Evolutionary conservation across 176 grass and related monocot species (phyloP).

Genomic region (Leersia perrieri): DNA sequence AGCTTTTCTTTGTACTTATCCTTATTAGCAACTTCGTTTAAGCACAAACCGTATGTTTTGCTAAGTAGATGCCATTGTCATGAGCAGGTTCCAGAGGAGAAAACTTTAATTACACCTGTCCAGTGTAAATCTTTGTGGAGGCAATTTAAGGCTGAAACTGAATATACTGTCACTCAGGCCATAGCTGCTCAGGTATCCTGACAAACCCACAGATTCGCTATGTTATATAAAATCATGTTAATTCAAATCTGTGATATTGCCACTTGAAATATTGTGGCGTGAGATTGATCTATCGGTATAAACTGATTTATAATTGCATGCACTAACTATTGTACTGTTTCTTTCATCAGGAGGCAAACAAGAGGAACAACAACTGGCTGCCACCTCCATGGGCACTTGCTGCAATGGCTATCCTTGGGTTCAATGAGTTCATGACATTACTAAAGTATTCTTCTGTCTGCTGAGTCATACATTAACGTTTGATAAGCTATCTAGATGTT

Average conservation of each 20-base stretch:
- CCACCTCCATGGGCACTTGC: slow-evolving; percentile 98
- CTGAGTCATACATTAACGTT: neutral
- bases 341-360: slow-evolving; percentile 81
- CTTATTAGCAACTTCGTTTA: slow-evolving; percentile 32
- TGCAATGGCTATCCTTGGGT: slow-evolving; percentile 84
- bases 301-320: neutral
- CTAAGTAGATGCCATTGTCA: slow-evolving; percentile 26
- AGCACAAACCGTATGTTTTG: slow-evolving; percentile 33
- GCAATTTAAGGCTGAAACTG: slow-evolving; percentile 90
- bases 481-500: neutral
- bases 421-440: slow-evolving; percentile 98
- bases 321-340: slow-evolving; percentile 12
- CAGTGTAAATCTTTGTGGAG: slow-evolving; percentile 93
- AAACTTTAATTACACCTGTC: slow-evolving; percentile 84
- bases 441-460: slow-evolving; percentile 57
- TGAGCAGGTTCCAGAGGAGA: slow-evolving; percentile 60
- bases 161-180: slow-evolving; percentile 90
- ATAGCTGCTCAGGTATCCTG: slow-evolving; percentile 79
- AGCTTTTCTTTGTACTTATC: slow-evolving; percentile 1
- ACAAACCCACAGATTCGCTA: neutral
- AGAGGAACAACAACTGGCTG: slow-evolving; percentile 93
- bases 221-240: neutral
- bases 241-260: neutral
- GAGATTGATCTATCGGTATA: neutral
- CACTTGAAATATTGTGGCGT: neutral